Evolutionary conservation across 2,329 filamentous ascomycete genomes (phyloP).

Genomic region (Sphaerulina musiva): DNA sequence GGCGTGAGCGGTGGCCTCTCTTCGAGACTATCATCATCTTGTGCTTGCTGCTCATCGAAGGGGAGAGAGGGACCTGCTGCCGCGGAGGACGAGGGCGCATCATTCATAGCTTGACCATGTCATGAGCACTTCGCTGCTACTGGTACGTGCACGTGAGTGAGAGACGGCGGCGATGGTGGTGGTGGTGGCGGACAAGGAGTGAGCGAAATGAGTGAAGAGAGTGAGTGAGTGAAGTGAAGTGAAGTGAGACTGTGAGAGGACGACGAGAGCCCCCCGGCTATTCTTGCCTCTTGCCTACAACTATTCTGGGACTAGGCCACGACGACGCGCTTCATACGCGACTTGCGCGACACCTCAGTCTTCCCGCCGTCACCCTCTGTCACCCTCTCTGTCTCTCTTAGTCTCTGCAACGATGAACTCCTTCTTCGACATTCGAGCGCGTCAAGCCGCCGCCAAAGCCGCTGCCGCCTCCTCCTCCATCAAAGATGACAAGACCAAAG

Average conservation of each 20-base stretch:
- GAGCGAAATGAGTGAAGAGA: background rate
- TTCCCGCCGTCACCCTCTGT: background rate
- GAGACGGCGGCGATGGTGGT: too few relatives aligned
- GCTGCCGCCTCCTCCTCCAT: slow-evolving; percentile 60
- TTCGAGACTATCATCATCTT: slow-evolving; percentile 2
- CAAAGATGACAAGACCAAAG: slow-evolving; percentile 58
- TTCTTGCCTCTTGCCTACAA: background rate
- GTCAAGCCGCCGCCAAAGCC: slow-evolving; percentile 61
- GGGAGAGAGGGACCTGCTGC: slow-evolving; percentile 16
- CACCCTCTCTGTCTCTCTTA: too few relatives aligned
- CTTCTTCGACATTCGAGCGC: slow-evolving; percentile 94
- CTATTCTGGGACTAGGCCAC: background rate
- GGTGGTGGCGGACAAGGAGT: background rate
- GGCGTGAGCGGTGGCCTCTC: slow-evolving; percentile 14
- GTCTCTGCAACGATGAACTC: slow-evolving; percentile 57
- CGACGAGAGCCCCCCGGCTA: background rate
- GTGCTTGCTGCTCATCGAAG: slow-evolving; percentile 2
- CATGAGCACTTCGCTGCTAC: background rate
- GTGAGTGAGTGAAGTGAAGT: background rate
- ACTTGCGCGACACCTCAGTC: background rate
- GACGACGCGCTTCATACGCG: slow-evolving; percentile 8
- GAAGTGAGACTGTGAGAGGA: background rate
- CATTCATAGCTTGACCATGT: slow-evolving; percentile 32
- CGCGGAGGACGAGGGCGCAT: slow-evolving; percentile 33
- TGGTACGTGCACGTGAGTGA: too few relatives aligned